Percentiles rank a stretch among this genome's conserved stretches.
Evolutionary conservation across 257 asterid species (phyloP).

Genomic region (Echites panduratus): DNA sequence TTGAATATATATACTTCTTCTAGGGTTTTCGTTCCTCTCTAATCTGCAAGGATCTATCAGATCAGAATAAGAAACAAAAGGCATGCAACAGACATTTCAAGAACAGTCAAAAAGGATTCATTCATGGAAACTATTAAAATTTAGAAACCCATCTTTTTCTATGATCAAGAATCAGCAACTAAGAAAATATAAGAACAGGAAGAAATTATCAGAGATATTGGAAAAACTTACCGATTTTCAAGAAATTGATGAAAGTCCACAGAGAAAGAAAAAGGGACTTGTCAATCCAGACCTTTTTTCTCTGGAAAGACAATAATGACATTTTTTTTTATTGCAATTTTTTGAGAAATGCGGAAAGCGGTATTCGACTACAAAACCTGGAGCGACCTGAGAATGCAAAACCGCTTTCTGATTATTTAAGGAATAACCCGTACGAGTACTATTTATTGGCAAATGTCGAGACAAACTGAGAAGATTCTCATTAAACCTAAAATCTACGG

Average conservation of each 20-base stretch:
- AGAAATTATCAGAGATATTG: no score
- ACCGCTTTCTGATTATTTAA: not conserved
- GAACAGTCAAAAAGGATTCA: not conserved
- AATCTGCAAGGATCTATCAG: not conserved
- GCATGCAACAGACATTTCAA: not conserved
- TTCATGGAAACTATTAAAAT: not conserved
- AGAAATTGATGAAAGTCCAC: slow-evolving; percentile 11
- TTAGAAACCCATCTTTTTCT: not conserved
- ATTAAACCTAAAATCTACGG: not conserved
- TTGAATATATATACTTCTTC: not conserved
- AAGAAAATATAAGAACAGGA: no score
- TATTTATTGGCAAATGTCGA: slow-evolving; percentile 17
- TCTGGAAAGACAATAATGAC: not conserved
- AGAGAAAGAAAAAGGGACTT: slow-evolving; percentile 14
- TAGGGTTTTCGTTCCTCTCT: not conserved
- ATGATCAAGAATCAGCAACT: no score
- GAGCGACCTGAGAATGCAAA: not conserved
- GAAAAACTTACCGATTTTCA: slow-evolving; percentile 15
- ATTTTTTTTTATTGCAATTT: slow-evolving; percentile 14
- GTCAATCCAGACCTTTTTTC: slow-evolving; percentile 7
- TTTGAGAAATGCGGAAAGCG: not conserved
- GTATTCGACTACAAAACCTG: not conserved
- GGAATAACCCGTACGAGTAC: slow-evolving; percentile 3
- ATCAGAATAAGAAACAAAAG: not conserved
- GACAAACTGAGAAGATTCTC: not conserved